A percentile compares a stretch with the other conserved stretches of the same genome.
Evolutionary conservation across 129 eudicot species (phyloP).

Genomic region (Solidago caesia): DNA sequence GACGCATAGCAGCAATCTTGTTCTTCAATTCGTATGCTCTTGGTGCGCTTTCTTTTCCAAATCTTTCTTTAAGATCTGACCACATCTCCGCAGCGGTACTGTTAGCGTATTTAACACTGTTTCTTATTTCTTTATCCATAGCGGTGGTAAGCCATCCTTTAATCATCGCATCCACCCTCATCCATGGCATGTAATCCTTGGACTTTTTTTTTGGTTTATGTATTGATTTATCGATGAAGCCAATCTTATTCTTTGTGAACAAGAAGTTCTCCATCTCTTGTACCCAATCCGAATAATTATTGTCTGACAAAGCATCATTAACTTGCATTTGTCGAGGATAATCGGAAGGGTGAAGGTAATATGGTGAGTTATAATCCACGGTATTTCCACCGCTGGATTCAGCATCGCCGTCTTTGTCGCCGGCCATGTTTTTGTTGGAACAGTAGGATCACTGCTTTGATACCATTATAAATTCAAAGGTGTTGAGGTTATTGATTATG

Average conservation of each 20-base stretch:
- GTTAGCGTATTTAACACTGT: not conserved
- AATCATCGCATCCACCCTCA: not conserved
- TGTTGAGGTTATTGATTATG: no score
- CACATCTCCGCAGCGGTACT: not conserved
- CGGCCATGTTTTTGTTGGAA: no score
- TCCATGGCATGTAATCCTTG: not conserved
- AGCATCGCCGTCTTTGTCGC: no score
- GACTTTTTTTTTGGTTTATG: not conserved
- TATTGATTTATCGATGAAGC: not conserved
- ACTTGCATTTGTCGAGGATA: no score
- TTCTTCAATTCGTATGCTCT: not conserved
- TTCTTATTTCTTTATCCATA: constrained; percentile 3
- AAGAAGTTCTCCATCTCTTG: constrained; percentile 1
- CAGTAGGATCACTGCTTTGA: no score
- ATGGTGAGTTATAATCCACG: no score
- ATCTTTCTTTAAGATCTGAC: not conserved
- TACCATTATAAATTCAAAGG: no score
- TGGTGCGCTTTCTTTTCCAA: not conserved
- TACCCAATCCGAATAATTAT: not conserved
- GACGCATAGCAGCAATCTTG: not conserved
- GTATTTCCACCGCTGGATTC: no score
- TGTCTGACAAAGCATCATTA: no score
- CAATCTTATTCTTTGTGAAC: not conserved
- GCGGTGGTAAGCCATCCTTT: not conserved
- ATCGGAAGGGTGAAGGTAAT: no score